Percentiles rank a stretch among this genome's conserved stretches.
Conservation (phyloP, 805 yeast species). For the Yarrowia sp. region DNA sequence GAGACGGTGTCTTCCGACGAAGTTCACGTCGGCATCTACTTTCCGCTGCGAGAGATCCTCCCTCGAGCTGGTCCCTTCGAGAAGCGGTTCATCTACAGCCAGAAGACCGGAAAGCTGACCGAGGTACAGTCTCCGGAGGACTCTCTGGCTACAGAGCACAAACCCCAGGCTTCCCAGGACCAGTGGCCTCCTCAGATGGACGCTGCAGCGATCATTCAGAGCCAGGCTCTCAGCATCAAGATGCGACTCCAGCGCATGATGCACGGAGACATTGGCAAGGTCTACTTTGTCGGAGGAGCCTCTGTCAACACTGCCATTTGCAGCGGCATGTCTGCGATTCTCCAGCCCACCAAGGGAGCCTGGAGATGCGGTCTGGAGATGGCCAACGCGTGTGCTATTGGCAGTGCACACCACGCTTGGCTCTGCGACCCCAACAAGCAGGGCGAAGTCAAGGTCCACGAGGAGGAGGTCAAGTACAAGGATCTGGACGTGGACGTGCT, state of each 20-base stretch:
- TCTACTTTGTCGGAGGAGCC: conserved; percentile 86
- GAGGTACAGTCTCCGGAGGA: not conserved
- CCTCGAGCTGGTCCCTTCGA: conserved; percentile 63
- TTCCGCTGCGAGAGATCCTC: conserved; percentile 87
- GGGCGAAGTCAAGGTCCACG: not conserved
- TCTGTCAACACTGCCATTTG: conserved; percentile 70
- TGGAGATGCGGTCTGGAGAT: conserved; percentile 58
- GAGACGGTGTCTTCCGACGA: conserved; percentile 37
- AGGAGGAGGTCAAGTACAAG: conserved; percentile 4
- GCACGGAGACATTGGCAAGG: conserved; percentile 45
- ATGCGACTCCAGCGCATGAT: conserved; percentile 76
- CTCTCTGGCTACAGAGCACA: not conserved
- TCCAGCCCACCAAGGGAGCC: conserved; percentile 66
- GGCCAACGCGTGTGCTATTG: conserved; percentile 88
- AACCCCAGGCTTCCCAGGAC: not conserved
- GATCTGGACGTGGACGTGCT: not conserved
- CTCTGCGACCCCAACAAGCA: conserved; percentile 7
- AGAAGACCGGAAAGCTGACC: conserved; percentile 24
- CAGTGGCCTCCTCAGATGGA: conserved; percentile 50
- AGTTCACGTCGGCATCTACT: conserved; percentile 66
- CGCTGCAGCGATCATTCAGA: conserved; percentile 74
- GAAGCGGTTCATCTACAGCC: conserved; percentile 28
- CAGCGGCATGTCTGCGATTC: conserved; percentile 61
- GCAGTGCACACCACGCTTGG: conserved; percentile 48
- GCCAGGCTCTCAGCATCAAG: conserved; percentile 83